Conservation (phyloP, 73 alveolate species). For the Paramecium bursaria region DNA sequence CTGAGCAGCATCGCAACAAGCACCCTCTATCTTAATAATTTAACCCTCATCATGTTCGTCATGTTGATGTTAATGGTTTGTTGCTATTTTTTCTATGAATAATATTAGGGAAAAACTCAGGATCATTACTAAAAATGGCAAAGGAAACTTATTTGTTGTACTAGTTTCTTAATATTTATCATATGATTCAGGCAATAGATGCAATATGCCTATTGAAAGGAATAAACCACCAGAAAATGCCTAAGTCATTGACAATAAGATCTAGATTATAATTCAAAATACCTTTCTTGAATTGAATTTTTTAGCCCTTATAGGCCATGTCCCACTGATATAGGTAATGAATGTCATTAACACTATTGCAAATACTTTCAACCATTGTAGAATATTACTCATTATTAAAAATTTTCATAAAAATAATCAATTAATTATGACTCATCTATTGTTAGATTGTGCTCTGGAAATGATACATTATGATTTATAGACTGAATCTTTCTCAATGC, state of each 20-base stretch:
- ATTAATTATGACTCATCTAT: no score
- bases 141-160: not conserved
- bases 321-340: no score
- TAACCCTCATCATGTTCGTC: constrained; percentile 9
- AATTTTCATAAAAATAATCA: no score
- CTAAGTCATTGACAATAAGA: not conserved
- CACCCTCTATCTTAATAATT: not conserved
- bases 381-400: no score
- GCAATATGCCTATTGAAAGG: constrained; percentile 62
- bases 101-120: constrained; percentile 21
- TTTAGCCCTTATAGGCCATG: no score
- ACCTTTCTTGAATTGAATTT: no score
- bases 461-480: no score
- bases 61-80: constrained; percentile 30
- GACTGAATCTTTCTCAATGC: no score
- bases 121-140: constrained; percentile 16
- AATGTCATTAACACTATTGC: no score
- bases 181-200: constrained; percentile 64
- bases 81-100: constrained; percentile 64
- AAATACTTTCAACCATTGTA: no score
- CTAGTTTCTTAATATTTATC: not conserved
- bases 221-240: constrained; percentile 72
- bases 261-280: no score
- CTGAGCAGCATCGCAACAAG: constrained; percentile 1
- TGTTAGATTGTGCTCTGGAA: no score